A percentile compares a stretch with the other conserved stretches of the same genome.
Evolutionary conservation across 805 yeast genomes (phyloP).

Genomic region (Nakazawaea ambrosiae): DNA sequence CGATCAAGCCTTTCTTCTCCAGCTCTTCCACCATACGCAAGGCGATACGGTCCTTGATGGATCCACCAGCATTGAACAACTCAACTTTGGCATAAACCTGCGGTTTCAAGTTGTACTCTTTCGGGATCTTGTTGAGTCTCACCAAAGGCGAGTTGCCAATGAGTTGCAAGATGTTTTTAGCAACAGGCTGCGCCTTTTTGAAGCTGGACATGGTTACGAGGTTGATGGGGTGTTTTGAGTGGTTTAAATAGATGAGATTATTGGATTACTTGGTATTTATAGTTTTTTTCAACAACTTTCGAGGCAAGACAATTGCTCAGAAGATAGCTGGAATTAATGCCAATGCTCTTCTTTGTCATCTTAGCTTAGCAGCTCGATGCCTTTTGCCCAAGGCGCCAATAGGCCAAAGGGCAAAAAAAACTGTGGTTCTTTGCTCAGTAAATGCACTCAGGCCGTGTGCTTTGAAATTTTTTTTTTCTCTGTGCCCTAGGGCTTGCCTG

Average conservation of each 20-base stretch:
- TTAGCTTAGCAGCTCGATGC: too few species aligned
- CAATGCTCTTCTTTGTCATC: too few species aligned
- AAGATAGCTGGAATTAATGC: too few species aligned
- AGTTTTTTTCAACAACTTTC: not conserved
- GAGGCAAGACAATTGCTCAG: too few species aligned
- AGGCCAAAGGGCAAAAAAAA: too few species aligned
- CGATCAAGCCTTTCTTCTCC: constrained; percentile 66
- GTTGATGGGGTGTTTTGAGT: not conserved
- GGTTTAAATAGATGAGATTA: too few species aligned
- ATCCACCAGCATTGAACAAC: constrained; percentile 83
- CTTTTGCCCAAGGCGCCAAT: too few species aligned
- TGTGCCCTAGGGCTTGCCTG: too few species aligned
- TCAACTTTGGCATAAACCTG: constrained; percentile 69
- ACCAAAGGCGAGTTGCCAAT: constrained; percentile 85
- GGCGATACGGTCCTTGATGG: constrained; percentile 86
- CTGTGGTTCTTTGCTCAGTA: too few species aligned
- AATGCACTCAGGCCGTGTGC: too few species aligned
- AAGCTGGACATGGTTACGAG: constrained; percentile 9
- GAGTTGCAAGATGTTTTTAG: constrained; percentile 56
- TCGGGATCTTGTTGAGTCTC: constrained; percentile 68
- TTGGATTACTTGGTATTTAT: not conserved
- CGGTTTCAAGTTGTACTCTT: constrained; percentile 69
- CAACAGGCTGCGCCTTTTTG: constrained; percentile 12
- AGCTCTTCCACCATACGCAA: constrained; percentile 83
- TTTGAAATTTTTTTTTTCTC: too few species aligned